These are phyloP conservation scores for Calonectria pteridis DNA, from an alignment of 2,329 filamentous ascomycete genomes.

Conservation along the genomic window DNA sequence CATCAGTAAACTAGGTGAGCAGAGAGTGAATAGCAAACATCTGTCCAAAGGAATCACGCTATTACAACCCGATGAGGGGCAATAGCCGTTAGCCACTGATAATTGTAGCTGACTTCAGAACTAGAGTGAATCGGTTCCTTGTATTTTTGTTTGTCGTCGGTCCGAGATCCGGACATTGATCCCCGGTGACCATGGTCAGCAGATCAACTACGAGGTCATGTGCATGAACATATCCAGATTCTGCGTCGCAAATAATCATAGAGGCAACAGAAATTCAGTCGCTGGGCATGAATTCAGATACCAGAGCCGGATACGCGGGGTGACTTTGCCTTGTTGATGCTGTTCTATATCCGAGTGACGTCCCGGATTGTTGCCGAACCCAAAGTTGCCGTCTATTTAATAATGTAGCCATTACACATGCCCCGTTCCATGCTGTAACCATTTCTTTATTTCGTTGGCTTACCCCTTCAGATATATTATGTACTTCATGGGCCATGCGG, in stretches of 20 bases:
- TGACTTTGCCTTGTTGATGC: slow-evolving; percentile 15
- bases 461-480: slow-evolving; percentile 11
- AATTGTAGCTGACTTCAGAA: background rate
- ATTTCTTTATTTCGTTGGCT: slow-evolving; percentile 19
- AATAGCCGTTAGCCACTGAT: background rate
- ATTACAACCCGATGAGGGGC: background rate
- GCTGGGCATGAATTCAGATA: background rate
- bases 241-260: background rate
- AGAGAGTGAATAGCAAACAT: background rate
- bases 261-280: background rate
- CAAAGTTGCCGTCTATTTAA: slow-evolving; percentile 39
- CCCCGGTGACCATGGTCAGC: background rate
- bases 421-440: slow-evolving; percentile 33
- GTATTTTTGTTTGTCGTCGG: background rate
- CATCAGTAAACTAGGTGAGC: background rate
- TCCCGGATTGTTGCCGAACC: slow-evolving; percentile 28
- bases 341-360: slow-evolving; percentile 39
- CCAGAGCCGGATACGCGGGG: background rate
- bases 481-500: slow-evolving; percentile 10
- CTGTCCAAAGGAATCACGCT: background rate
- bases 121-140: background rate
- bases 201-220: background rate
- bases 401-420: slow-evolving; percentile 41
- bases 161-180: background rate
- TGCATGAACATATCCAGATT: background rate